Conservation (phyloP, 2,329 filamentous ascomycete genomes). For the Alternaria ethzedia region DNA sequence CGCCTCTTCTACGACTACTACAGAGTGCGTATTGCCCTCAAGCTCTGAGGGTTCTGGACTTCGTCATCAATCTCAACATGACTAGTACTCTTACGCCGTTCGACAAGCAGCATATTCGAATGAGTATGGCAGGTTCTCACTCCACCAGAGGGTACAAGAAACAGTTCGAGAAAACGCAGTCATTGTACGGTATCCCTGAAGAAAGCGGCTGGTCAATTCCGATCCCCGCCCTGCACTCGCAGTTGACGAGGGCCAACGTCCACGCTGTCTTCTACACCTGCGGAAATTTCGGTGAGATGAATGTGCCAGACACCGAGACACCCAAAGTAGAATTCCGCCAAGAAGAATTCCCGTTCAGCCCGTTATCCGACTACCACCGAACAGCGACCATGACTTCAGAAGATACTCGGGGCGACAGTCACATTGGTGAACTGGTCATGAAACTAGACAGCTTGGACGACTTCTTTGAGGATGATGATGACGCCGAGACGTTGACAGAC, state of each 20-base stretch:
- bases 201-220: constrained; percentile 96
- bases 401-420: constrained; percentile 72
- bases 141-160: constrained; percentile 82
- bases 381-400: constrained; percentile 94
- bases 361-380: constrained; percentile 72
- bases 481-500: constrained; percentile 43
- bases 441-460: constrained; percentile 62
- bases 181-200: constrained; percentile 94
- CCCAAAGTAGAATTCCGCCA: constrained; percentile 91
- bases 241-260: constrained; percentile 86
- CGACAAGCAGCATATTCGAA: constrained; percentile 91
- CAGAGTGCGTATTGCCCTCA: constrained; percentile 95
- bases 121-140: constrained; percentile 95
- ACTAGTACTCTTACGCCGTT: constrained; percentile 78
- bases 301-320: constrained; percentile 69
- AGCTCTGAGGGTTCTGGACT: constrained; percentile 88
- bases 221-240: constrained; percentile 86
- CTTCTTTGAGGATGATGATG: constrained; percentile 59
- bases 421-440: constrained; percentile 80
- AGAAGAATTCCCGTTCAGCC: constrained; percentile 82
- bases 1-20: constrained; percentile 83
- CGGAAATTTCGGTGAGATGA: constrained; percentile 56
- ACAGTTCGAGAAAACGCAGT: constrained; percentile 93
- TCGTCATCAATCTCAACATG: constrained; percentile 95
- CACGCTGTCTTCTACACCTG: constrained; percentile 97